Percentiles rank a stretch among this genome's conserved stretches.
Conservation (phyloP, 169 alveolate genomes). For the Cryptosporidium viatorum region DNA sequence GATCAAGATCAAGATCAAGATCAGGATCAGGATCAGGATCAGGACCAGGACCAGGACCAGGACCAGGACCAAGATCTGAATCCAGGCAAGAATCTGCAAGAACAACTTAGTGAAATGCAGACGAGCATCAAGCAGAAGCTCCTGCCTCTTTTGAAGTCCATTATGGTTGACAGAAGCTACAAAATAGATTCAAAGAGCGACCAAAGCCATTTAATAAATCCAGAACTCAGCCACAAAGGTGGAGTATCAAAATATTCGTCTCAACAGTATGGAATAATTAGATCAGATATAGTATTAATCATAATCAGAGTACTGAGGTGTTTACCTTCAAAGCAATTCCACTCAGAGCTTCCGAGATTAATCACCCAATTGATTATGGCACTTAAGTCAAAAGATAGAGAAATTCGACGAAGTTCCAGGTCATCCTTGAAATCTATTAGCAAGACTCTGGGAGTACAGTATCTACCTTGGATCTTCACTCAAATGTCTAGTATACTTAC, state of each 20-base stretch:
- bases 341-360: slow-evolving; percentile 65
- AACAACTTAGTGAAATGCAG: slow-evolving; percentile 49
- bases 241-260: neutral
- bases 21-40: neutral
- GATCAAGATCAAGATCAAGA: neutral
- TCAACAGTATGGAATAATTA: slow-evolving; percentile 17
- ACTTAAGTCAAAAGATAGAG: slow-evolving; percentile 59
- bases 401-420: slow-evolving; percentile 48
- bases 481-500: slow-evolving; percentile 63
- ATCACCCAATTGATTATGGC: slow-evolving; percentile 46
- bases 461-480: slow-evolving; percentile 44
- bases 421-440: slow-evolving; percentile 37
- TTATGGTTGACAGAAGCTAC: slow-evolving; percentile 65
- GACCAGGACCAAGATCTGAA: neutral
- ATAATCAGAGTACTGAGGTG: slow-evolving; percentile 37
- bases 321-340: slow-evolving; percentile 52
- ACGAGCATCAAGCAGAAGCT: slow-evolving; percentile 12
- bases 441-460: slow-evolving; percentile 44
- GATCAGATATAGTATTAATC: slow-evolving; percentile 52
- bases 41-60: neutral
- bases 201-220: neutral
- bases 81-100: neutral
- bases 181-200: neutral
- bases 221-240: neutral
- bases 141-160: slow-evolving; percentile 25